Conservation (phyloP, 768 basidiomycete genomes). For the Pleurotus ostreatus region DNA sequence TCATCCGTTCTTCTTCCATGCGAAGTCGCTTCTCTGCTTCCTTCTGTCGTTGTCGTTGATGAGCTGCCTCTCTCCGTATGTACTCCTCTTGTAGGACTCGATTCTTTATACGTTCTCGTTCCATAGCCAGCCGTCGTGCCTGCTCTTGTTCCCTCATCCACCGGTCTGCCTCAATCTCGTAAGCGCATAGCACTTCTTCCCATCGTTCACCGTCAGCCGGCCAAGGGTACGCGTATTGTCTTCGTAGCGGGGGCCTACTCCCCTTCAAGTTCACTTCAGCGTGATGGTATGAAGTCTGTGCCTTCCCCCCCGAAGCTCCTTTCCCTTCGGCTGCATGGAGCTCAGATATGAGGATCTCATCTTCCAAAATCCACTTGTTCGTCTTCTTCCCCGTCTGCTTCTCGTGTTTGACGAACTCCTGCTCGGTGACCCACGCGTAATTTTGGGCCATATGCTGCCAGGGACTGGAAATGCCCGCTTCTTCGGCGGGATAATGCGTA, state of each 20-base stretch:
- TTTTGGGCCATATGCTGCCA: constrained; percentile 42
- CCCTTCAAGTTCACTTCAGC: neutral
- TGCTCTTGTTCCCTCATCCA: constrained; percentile 52
- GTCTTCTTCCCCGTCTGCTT: constrained; percentile 43
- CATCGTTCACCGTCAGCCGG: constrained; percentile 33
- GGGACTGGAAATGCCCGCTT: constrained; percentile 19
- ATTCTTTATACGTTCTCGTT: constrained; percentile 42
- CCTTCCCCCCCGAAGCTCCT: constrained; percentile 18
- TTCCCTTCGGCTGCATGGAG: constrained; percentile 11
- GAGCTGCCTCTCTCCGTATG: constrained; percentile 42
- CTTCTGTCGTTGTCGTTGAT: constrained; percentile 40
- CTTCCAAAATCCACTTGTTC: constrained; percentile 63
- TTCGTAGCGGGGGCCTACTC: constrained; percentile 15
- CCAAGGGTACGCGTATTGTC: constrained; percentile 17
- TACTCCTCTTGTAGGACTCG: constrained; percentile 53
- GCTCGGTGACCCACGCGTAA: constrained; percentile 49
- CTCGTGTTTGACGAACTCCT: constrained; percentile 40
- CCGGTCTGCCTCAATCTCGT: constrained; percentile 46
- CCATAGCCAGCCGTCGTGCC: constrained; percentile 36
- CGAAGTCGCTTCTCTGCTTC: constrained; percentile 41
- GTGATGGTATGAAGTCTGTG: neutral
- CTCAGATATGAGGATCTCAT: constrained; percentile 40
- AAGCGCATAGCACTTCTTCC: constrained; percentile 50
- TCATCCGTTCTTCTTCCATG: constrained; percentile 44
- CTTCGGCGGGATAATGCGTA: constrained; percentile 15